Conservation (phyloP, 164 flowering plant genomes). For the Umbilicus rupestris region DNA sequence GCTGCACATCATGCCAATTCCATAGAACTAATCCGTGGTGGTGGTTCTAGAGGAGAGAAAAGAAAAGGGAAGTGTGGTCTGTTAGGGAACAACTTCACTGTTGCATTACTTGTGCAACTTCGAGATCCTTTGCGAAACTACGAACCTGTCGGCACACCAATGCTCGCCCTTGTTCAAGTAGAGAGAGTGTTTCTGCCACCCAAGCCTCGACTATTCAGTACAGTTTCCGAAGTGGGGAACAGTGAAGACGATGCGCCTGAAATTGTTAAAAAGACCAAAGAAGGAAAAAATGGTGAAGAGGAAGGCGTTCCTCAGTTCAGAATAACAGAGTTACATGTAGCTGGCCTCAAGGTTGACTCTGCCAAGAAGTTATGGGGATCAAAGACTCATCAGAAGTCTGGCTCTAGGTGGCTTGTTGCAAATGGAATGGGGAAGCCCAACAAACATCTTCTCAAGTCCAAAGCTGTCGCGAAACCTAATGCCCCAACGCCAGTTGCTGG, state of each 20-base stretch:
- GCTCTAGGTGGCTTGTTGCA: constrained; percentile 93
- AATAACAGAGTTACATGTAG: constrained; percentile 48
- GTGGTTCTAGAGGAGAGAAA: constrained; percentile 43
- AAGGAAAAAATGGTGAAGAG: constrained; percentile 30
- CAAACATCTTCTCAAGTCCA: constrained; percentile 65
- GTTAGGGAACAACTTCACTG: constrained; percentile 82
- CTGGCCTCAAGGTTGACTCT: constrained; percentile 44
- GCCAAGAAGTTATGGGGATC: constrained; percentile 43
- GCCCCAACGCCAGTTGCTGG: constrained; percentile 39
- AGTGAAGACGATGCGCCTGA: constrained; percentile 21
- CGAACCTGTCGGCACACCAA: constrained; percentile 91
- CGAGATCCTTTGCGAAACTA: constrained; percentile 88
- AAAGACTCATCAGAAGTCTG: constrained; percentile 60
- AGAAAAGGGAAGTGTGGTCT: constrained; percentile 62
- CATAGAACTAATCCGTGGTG: constrained; percentile 33
- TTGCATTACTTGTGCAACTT: constrained; percentile 87
- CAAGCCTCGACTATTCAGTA: constrained; percentile 61
- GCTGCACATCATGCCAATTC: constrained; percentile 82
- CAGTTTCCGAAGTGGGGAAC: constrained; percentile 33
- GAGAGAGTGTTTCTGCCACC: constrained; percentile 83
- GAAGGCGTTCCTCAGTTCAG: constrained; percentile 49
- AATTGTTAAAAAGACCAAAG: constrained; percentile 16
- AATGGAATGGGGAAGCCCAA: constrained; percentile 75
- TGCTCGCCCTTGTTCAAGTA: constrained; percentile 89
- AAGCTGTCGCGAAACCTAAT: constrained; percentile 30